Base-by-base conservation (phyloP, 176 grass and related monocot species). In the Rhipidocladum racemiflorum region DNA sequence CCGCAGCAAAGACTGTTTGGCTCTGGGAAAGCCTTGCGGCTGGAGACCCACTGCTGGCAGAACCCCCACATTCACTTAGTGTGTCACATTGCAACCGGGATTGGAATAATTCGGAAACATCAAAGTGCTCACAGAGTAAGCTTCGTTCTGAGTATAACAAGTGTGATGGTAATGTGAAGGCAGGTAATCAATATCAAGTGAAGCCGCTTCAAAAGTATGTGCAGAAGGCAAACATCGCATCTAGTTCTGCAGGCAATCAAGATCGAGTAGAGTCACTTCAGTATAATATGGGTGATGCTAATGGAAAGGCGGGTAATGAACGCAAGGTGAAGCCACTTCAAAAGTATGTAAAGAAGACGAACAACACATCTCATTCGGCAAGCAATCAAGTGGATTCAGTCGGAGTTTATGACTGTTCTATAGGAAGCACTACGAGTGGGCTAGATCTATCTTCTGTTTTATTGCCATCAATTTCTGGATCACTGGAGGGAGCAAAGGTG, bases 1-100 rank as follows among this genome's bases (percentile, higher is more conserved):
- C 77, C 29, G 94, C 90, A 59, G 92, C 92, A 51, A 91, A 72
- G 49, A 85, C 17, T 72, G 88, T 97, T 4, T 97, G 90, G 94
- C 74, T 84, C 57, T 97, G 94, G 94, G 89, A 87, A 79, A 84
- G 42, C 63, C 63, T 94, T 83, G 79, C 84, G 18, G 77, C 80
- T 9, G 88, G 94, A 36, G 83, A 85, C 4, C 42, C 74, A 1
- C 74, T 83, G 16, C 46, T 87, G 43, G 49, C 72, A 5, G 86
- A 88, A 69, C 76, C 83, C 16, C 75, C 76, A 1, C 89, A 83
- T 44, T 16, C 82, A 60, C 87, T 30, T 86, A 84, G 5, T 6
- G 38, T 70, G 70, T 40, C 61, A 71, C 50, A 71, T 70, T 65
- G 61, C 69, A 83, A 70, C 61, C 45, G 51, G 25, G 14, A 79